Evolutionary conservation across 306 rosid species (phyloP).

Genomic region (Quercus robur): DNA sequence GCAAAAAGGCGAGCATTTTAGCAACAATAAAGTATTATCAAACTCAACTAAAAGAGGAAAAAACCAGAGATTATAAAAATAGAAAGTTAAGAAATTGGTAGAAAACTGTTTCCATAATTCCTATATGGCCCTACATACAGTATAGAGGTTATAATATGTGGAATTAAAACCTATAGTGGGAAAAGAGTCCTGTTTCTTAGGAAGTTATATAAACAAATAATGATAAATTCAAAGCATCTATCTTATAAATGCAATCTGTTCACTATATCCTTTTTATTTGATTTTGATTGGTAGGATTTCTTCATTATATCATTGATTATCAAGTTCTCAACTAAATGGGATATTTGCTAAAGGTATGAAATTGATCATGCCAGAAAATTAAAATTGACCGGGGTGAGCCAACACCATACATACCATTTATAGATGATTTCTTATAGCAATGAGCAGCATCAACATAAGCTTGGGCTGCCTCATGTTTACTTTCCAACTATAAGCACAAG

Average conservation of each 20-base stretch:
- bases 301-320: neutral
- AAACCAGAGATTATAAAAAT: neutral
- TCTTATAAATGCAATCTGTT: neutral
- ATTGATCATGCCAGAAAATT: neutral
- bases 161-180: neutral
- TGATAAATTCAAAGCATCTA: neutral
- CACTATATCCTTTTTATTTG: neutral
- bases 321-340: neutral
- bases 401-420: conserved; percentile 46
- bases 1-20: conserved; percentile 13
- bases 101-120: neutral
- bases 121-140: neutral
- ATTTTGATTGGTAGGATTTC: neutral
- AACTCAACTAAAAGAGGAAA: neutral
- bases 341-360: neutral
- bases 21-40: neutral
- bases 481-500: conserved; percentile 62
- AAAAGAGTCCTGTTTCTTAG: neutral
- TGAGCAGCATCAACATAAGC: conserved; percentile 93
- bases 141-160: neutral
- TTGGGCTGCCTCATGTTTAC: conserved; percentile 94
- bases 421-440: conserved; percentile 76
- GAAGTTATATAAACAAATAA: neutral
- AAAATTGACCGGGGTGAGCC: neutral
- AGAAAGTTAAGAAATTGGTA: neutral